phyloP scores from a whole-genome alignment of 2,329 filamentous ascomycete genomes.

The Cryphonectria japonica region DNA sequence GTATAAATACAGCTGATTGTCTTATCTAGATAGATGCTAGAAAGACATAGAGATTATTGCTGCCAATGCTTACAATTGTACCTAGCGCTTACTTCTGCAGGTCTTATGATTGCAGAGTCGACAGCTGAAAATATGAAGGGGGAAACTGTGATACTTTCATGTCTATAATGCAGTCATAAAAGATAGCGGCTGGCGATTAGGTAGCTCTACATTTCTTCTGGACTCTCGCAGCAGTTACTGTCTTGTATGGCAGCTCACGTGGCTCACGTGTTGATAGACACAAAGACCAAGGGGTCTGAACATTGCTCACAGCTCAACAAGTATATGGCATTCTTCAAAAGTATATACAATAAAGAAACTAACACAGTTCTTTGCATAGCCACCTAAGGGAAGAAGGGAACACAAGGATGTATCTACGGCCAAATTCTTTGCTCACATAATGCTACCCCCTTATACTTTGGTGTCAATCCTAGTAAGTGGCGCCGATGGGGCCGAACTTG shows the following conservation, averaged over 20 bases:
- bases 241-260: not conserved
- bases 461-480: constrained; percentile 22
- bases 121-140: no score
- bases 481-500: constrained; percentile 33
- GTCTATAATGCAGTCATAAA: no score
- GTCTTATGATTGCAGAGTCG: no score
- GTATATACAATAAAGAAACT: not conserved
- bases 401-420: not conserved
- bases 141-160: no score
- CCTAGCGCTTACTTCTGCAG: not conserved
- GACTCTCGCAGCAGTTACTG: no score
- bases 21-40: no score
- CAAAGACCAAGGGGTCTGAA: not conserved
- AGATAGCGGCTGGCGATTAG: no score
- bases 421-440: not conserved
- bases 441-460: not conserved
- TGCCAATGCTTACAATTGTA: not conserved
- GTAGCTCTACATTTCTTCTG: no score
- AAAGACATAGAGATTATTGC: no score
- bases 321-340: not conserved
- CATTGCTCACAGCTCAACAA: not conserved
- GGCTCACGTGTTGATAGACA: not conserved
- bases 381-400: not conserved
- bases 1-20: no score
- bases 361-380: not conserved